Evolutionary conservation across 2,329 filamentous ascomycete genomes (phyloP), one percentile per base, ranked within the genome.

Genomic region (Trichoderma koningiopsis): DNA sequence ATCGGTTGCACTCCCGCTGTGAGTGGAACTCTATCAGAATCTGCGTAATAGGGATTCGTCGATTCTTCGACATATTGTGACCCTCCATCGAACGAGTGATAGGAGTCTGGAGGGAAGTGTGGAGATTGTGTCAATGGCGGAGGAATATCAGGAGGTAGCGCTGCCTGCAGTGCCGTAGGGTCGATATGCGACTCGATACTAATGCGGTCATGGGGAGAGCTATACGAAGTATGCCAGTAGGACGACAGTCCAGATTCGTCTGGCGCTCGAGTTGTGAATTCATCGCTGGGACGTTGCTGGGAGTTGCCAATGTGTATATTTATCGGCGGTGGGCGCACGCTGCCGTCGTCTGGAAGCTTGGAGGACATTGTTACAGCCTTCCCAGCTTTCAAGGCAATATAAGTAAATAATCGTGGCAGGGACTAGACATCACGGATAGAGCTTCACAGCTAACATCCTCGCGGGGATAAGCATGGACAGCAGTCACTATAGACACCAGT

Each of bases 11-110:
- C 84, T 53, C 82, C 78, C n/a, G 83, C 81, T 16, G 86, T 87
- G 62, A 91, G 80, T 31, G 88, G 88, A 16, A 86, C 82, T 52
- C 81, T 81, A 75, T 91, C 88, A 7, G 87, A 89, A 71, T 89
- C 86, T 71, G 83, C 83, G 70, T 85, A 76, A 52, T 80, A 78
- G 53, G 73, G 72, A 63, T 74, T 74, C 7, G 74, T 71, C 27
- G 73, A 70, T 68, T 81, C 79, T 70, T 80, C 79, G 40, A 74
- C 72, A 58, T 81, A 81, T 7, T 78, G 75, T 10, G 72, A 71
- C 11, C 75, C 74, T n/a, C 75, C 70, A 56, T 77, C 73, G 47
- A 79, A 79, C 55, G 74, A 76, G 65, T 79, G 76, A 69, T 73
- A 70, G 56, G 76, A 75, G 71, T 72, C 74, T 40, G 77, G 76